Conservation (phyloP, 768 basidiomycete genomes). For the Tricholoma furcatifolium region DNA sequence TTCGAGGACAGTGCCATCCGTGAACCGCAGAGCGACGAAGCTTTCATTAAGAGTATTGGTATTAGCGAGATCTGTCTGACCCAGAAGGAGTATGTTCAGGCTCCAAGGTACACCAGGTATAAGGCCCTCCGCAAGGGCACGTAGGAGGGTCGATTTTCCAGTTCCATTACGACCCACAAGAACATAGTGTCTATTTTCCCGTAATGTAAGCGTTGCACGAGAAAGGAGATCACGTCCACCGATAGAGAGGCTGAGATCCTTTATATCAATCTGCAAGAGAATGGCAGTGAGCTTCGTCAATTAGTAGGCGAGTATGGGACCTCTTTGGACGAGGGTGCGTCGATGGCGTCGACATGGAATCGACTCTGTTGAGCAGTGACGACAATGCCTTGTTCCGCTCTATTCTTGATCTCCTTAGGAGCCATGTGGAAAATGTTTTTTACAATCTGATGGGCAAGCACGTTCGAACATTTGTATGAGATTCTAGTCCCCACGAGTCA, state of each 20-base stretch:
- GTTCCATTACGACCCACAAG: constrained; percentile 57
- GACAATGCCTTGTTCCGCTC: constrained; percentile 21
- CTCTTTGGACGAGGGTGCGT: constrained; percentile 27
- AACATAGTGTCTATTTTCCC: constrained; percentile 47
- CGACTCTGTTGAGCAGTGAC: constrained; percentile 48
- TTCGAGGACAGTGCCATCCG: constrained; percentile 28
- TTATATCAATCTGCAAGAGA: constrained; percentile 42
- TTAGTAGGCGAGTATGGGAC: constrained; percentile 2
- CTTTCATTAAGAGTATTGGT: constrained; percentile 19
- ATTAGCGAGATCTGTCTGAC: constrained; percentile 33
- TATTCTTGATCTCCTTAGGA: constrained; percentile 14
- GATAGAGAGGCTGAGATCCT: constrained; percentile 50
- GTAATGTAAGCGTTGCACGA: constrained; percentile 52
- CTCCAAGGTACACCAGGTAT: constrained; percentile 48
- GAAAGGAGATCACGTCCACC: constrained; percentile 50
- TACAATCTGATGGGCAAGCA: neutral
- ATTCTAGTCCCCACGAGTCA: too few relatives aligned
- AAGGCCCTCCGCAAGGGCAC: constrained; percentile 39
- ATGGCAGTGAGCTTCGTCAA: neutral
- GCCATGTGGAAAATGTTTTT: constrained; percentile 4
- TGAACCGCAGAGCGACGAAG: constrained; percentile 11
- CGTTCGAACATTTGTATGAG: neutral
- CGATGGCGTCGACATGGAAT: constrained; percentile 47
- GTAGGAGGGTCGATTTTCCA: constrained; percentile 49
- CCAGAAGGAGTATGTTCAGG: constrained; percentile 42